Evolutionary conservation across 768 basidiomycete species (phyloP), one percentile per base, ranked within the genome.

Genomic region (Leccinum subtestaceum): DNA sequence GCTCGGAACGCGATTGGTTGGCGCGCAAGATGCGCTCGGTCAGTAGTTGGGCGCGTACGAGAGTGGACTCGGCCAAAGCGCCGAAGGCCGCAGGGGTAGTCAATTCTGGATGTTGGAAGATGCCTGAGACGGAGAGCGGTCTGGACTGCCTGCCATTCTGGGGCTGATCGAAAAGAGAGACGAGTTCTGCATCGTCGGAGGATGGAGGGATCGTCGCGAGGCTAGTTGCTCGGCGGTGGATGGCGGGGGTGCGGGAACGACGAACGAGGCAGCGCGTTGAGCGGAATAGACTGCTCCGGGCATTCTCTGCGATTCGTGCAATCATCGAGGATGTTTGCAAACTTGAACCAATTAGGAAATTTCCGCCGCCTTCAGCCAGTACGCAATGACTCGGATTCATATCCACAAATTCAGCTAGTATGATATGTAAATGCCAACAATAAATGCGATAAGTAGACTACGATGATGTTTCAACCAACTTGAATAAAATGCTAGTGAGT

Each of bases 1-100:
- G 78, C 72, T 96, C 95, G 53, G 79, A 74, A 38, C 84, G 80
- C 4, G 89, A 88, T 67, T 89, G 80, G 67, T 84, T 79, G 9
- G 91, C 88, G 13, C 83, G 81, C 52, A 90, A 74, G 25, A 98
- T 92, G 46, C 97, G 86, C 57, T 88, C 83, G 15, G 96, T 95
- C 55, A 98, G 80, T 31, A 90, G 74, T 62, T 86, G 84, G 6
- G 93, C 95, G 47, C 93, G 88, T 15, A 84, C 73, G 27, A 95
- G 79, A 17, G 95, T 95, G 27, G 90, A 84, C 55, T 89, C 80
- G 25, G 94, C 87, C 23, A 98, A 80, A 1, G 82, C 78, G 53
- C 83, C 78, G 50, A 98, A 85, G 23, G 85, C 83, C 1, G 78
- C 69, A 0, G 95, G 93, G 27, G 84, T 76, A 4, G 81, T 84